Evolutionary conservation across 768 basidiomycete genomes (phyloP), one percentile per base, ranked within the genome.

Genomic region (Cantharellus anzutake): DNA sequence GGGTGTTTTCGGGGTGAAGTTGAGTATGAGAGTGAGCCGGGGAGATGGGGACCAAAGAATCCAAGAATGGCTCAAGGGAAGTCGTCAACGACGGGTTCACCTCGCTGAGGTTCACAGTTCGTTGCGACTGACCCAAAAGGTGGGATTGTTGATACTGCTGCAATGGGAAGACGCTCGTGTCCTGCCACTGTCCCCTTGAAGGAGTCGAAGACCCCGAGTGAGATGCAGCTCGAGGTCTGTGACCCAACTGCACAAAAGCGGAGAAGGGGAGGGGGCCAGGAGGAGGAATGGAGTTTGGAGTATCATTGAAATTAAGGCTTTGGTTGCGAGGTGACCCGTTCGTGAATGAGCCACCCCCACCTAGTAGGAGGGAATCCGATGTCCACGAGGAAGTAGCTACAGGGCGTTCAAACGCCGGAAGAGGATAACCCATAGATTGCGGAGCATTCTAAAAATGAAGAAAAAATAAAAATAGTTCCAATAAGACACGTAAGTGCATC

Each of bases 301-400:
- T 41, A 5, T 75, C 77, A 29, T 29, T 68, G 62, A 79, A 80
- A 77, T 72, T 41, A 39, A 78, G 78, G 63, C 20, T 29, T 74
- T 73, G 56, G 20, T 38, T 14, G 41, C 51, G 40, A 82, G 71
- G 16, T 75, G 74, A 62, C 75, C 68, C 11, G 44, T 48, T 11
- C 29, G 44, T 11, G 44, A 29, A 48, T 11, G 44, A 48, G 44
- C 11, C 11, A 48, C 29, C 29, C 11, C 11, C 11, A 48, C 44
- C 44, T 29, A 48, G 11, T 29, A 48, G 1, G 11, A 48, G 44
- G 44, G 44, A 48, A 48, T 64, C 77, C 68, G 55, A 74, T 72
- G 41, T 73, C 71, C 64, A 77, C 76, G 73, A 81, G 83, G 44
- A 77, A 74, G 42, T 72, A 29, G 20, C 20, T 75, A 42, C 75